Conservation (phyloP, 164 flowering plant species). For the Tetrastigma voinierianum region DNA sequence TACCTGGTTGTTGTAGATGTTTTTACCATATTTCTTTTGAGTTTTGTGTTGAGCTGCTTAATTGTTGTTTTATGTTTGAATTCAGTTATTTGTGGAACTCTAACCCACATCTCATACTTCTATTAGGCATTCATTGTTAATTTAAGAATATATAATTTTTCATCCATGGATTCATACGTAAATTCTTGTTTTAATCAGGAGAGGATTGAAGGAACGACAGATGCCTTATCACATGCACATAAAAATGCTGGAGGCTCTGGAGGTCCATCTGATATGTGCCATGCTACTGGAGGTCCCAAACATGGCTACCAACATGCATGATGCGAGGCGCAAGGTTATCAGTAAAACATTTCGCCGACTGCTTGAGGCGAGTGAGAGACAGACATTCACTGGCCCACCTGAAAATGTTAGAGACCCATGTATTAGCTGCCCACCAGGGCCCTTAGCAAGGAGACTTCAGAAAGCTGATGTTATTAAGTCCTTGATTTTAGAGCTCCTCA, state of each 20-base stretch:
- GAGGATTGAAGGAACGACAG: constrained; percentile 86
- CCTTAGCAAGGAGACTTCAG: constrained; percentile 72
- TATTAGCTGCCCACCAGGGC: constrained; percentile 92
- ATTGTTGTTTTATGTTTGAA: too few relatives aligned
- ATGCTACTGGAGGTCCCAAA: constrained; percentile 98
- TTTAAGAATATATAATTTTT: background rate
- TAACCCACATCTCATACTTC: too few relatives aligned
- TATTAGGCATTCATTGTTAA: too few relatives aligned
- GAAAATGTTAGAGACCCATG: constrained; percentile 93
- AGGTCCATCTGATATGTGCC: constrained; percentile 85
- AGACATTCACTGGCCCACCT: constrained; percentile 88
- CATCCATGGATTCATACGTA: background rate
- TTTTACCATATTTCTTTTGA: background rate
- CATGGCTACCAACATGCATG: constrained; percentile 81
- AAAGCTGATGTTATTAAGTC: constrained; percentile 63
- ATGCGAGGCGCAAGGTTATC: constrained; percentile 74
- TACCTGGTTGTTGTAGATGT: background rate
- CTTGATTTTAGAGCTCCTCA: constrained; percentile 80
- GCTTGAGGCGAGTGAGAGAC: constrained; percentile 84
- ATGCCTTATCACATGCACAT: constrained; percentile 99
- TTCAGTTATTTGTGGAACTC: too few relatives aligned
- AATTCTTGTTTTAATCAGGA: constrained; percentile 46
- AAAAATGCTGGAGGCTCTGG: constrained; percentile 91
- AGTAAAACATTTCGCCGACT: constrained; percentile 83
- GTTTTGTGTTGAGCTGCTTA: too few relatives aligned